phyloP scores from a whole-genome alignment of 306 rosid genomes.

The Medicago lupulina region DNA sequence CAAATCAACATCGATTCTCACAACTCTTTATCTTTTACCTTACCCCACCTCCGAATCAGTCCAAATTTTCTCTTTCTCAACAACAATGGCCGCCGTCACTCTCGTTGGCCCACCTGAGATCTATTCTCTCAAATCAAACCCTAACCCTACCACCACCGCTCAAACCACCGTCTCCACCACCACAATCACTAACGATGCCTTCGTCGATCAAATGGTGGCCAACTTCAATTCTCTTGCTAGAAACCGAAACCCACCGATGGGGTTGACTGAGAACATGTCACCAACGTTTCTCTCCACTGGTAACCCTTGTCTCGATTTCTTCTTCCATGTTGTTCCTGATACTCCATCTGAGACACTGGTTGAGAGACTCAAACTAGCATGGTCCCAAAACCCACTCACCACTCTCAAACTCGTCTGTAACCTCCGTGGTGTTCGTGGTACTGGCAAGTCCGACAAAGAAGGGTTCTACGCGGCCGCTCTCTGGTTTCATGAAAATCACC shows the following conservation, averaged over 20 bases:
- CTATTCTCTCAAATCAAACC: not conserved
- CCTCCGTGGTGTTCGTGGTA: conserved; percentile 72
- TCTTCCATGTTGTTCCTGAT: conserved; percentile 66
- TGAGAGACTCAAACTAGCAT: conserved; percentile 46
- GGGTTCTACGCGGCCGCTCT: conserved; percentile 59
- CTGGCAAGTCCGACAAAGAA: conserved; percentile 63
- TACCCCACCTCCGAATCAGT: too few relatives aligned
- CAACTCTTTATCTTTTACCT: too few relatives aligned
- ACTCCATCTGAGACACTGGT: conserved; percentile 45
- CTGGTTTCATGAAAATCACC: conserved; percentile 67
- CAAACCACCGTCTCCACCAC: not conserved
- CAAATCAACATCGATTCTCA: too few relatives aligned
- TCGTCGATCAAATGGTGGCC: conserved; percentile 48
- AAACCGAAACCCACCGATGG: not conserved
- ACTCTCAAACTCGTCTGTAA: conserved; percentile 70
- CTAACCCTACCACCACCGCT: not conserved
- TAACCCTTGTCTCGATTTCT: conserved; percentile 68
- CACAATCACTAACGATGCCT: conserved; percentile 38
- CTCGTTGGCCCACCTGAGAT: conserved; percentile 14
- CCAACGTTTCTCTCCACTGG: conserved; percentile 60
- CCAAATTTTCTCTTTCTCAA: not conserved
- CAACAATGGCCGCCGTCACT: not conserved
- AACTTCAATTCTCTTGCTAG: conserved; percentile 43
- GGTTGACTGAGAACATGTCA: conserved; percentile 53
- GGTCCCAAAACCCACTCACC: conserved; percentile 58